Evolutionary conservation across 2,329 filamentous ascomycete species (phyloP), one percentile per base, ranked within the genome.

Genomic region (Paraconiothyrium brasiliense): DNA sequence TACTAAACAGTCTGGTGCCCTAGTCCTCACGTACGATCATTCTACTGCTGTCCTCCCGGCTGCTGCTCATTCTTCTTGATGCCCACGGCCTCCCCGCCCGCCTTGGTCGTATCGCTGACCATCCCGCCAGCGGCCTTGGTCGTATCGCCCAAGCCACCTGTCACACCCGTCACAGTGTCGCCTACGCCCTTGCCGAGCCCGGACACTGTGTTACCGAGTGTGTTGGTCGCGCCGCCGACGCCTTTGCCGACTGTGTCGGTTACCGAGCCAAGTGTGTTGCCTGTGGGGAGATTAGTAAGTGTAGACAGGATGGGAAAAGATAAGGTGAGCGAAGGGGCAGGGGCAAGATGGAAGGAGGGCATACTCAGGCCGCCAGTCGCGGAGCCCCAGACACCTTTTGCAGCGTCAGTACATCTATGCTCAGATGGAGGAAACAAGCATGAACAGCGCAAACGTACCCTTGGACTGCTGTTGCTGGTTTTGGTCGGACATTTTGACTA

Each of bases 161-260:
- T 77, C 6, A 79, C 66, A 0, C 76, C 76, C 9, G 69, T 69
- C 30, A 79, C 70, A 0, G 74, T 76, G 61, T 79, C 73, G 0
- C 77, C 76, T 0, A 79, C 63, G 1, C 77, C 76, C 59, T 77
- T 78, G 0, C 76, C 76, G 10, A 75, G 63, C 4, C 68, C 70
- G 0, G 71, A 62, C 4, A 78, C 71, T 0, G 74, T 71, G 49
- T 76, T 74, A 34, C 76, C 76, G 4, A 72, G 60, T 0, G 73
- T 70, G 34, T 72, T 66, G 1, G 75, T 77, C 1, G 71, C 68
- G 54, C 72, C 71, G 0, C 65, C 57, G 44, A 78, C 72, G 62
- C 74, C 75, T 48, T 75, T 75, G 56, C 76, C 75, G 41, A 76
- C 58, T 1, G 75, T 78, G 60, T 76, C 71, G 22, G 73, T 73